Evolutionary conservation across 1,139 yeast species (phyloP), one percentile per base, ranked within the genome.

Genomic region (Candida mesenterica): DNA sequence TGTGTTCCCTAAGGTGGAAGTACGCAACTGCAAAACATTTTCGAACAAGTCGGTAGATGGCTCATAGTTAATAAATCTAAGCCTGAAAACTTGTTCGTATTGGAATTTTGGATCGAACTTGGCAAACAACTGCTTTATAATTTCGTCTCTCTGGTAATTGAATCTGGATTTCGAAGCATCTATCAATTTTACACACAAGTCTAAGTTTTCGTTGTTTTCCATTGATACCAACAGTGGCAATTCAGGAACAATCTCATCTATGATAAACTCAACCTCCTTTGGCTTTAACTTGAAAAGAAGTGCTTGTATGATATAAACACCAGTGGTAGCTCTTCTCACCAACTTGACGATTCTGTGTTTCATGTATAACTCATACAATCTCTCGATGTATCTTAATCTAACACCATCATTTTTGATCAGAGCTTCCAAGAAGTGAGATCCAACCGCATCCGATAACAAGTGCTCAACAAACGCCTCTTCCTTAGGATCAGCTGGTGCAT

Each of bases 401-500:
- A 84, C 84, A 12, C 75, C 75, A 37, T 75, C 77, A 40, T 67
- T 65, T 33, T 75, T 77, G 36, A 90, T 68, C 15, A 80, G 74
- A 14, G 82, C 73, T 59, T 90, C 90, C 28, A 90, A 67, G 63
- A 90, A 89, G 61, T 89, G 97, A 1, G 95, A 83, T 1, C 97
- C 98, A 12, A 89, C 88, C 1, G 95, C 72, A 53, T 90, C 96
- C 5, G 94, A 81, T 34, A 90, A 63, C 39, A 90, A 68, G 53
- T 85, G 85, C 55, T 89, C 96, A 27, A 89, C 82, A 57, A 84
- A 89, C 1, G 92, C 77, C 45, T 78, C 89, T 55, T 89, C 96
- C 39, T 79, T 75, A 0, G 77, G 47, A 39, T 82, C 81, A 37
- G 65, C 72, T 17, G 67, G 79, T 8, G 67, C 75, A 8, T 61